These are phyloP conservation scores for Ganoderma sinense DNA, from an alignment of 1,284 basidiomycete genomes.

Conservation along the genomic window DNA sequence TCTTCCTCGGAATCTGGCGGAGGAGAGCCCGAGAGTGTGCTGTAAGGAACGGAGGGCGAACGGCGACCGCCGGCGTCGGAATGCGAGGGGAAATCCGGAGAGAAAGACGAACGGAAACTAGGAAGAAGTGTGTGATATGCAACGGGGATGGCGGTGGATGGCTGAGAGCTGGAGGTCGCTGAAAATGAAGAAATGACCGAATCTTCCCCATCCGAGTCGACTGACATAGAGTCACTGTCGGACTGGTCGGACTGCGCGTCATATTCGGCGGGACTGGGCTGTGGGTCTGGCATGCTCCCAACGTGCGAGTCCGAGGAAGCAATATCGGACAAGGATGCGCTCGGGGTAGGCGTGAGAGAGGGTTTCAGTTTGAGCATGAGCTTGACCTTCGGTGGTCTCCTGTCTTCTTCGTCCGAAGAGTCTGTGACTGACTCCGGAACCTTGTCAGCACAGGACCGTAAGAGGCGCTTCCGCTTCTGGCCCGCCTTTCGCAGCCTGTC, in stretches of 20 bases:
- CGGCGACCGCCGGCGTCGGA: slow-evolving; percentile 49
- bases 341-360: slow-evolving; percentile 44
- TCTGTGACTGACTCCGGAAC: slow-evolving; percentile 48
- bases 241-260: slow-evolving; percentile 41
- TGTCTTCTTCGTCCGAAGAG: slow-evolving; percentile 50
- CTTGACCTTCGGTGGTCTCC: slow-evolving; percentile 70
- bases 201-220: slow-evolving; percentile 34
- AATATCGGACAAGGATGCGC: slow-evolving; percentile 30
- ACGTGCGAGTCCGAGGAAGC: slow-evolving; percentile 31
- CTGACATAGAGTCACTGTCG: slow-evolving; percentile 40
- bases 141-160: slow-evolving; percentile 53
- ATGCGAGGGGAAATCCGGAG: slow-evolving; percentile 27
- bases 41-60: slow-evolving; percentile 61
- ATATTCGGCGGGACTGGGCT: slow-evolving; percentile 49
- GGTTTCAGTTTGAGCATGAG: slow-evolving; percentile 70
- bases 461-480: slow-evolving; percentile 73
- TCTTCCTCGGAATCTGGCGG: slow-evolving; percentile 74
- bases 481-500: slow-evolving; percentile 48
- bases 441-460: slow-evolving; percentile 54
- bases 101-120: slow-evolving; percentile 43
- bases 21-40: slow-evolving; percentile 64
- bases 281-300: slow-evolving; percentile 27
- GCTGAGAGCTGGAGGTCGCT: slow-evolving; percentile 51
- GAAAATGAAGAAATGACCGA: slow-evolving; percentile 37
- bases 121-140: background rate